Evolutionary conservation across 2,329 filamentous ascomycete genomes (phyloP).

Genomic region (Aschersonia sp.): DNA sequence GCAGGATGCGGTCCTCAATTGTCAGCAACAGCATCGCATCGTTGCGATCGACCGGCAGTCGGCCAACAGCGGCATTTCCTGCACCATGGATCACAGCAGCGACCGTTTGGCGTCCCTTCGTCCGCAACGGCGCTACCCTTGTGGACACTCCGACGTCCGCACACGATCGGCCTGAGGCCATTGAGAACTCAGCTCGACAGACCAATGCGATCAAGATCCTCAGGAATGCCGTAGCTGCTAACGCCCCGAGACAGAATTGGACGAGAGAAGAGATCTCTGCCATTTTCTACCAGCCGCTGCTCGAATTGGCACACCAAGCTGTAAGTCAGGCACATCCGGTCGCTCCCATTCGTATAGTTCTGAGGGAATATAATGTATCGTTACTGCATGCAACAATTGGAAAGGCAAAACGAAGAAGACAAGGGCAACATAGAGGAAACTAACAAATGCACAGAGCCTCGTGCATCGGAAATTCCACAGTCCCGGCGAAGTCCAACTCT

Average conservation of each 20-base stretch:
- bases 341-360: background rate
- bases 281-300: conserved; percentile 69
- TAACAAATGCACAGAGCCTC: conserved; percentile 36
- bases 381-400: background rate
- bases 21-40: conserved; percentile 3
- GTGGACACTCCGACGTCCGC: conserved; percentile 5
- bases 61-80: background rate
- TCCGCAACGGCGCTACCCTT: conserved; percentile 5
- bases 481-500: conserved; percentile 74
- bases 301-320: conserved; percentile 63
- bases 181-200: conserved; percentile 2
- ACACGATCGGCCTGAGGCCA: conserved; percentile 1
- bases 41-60: conserved; percentile 2
- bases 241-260: conserved; percentile 56
- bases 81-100: conserved; percentile 3
- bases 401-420: background rate
- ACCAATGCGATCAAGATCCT: conserved; percentile 18
- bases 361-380: too few relatives aligned
- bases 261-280: conserved; percentile 66
- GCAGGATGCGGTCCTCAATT: conserved; percentile 3
- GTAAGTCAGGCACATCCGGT: conserved; percentile 28
- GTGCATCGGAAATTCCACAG: conserved; percentile 78
- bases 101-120: background rate
- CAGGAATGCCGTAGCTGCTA: conserved; percentile 42
- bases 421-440: background rate